Percentiles rank a stretch among this genome's conserved stretches.
These are phyloP conservation scores for Wickerhamiella australiensis DNA, from an alignment of 805 yeast genomes.

Conservation along the genomic window DNA sequence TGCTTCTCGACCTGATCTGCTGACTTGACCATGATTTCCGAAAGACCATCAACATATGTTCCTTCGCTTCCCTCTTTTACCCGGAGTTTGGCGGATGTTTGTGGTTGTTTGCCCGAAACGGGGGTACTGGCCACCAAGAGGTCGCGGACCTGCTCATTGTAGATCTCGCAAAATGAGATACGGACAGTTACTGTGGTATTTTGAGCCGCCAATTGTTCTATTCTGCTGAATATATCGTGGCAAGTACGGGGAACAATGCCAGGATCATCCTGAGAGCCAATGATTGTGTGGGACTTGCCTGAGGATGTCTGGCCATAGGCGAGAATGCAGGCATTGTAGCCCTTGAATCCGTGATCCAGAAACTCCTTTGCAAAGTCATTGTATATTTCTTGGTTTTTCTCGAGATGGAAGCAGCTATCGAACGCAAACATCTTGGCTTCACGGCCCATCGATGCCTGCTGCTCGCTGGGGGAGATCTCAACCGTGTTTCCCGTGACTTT, in stretches of 20 bases:
- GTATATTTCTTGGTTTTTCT: slow-evolving; percentile 43
- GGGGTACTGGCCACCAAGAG: slow-evolving; percentile 30
- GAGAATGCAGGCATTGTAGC: slow-evolving; percentile 61
- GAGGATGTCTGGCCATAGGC: slow-evolving; percentile 80
- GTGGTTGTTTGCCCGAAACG: neutral
- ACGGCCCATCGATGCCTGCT: slow-evolving; percentile 13
- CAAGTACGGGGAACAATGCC: slow-evolving; percentile 61
- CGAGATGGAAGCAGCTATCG: slow-evolving; percentile 39
- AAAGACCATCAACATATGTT: slow-evolving; percentile 59
- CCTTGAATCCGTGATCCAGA: slow-evolving; percentile 51
- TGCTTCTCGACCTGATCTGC: slow-evolving; percentile 38
- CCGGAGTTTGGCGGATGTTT: slow-evolving; percentile 28
- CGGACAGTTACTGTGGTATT: slow-evolving; percentile 34
- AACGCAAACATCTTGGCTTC: slow-evolving; percentile 35
- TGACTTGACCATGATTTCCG: slow-evolving; percentile 40
- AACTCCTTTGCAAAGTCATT: slow-evolving; percentile 44
- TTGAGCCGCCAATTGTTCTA: slow-evolving; percentile 30
- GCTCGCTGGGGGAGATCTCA: slow-evolving; percentile 14
- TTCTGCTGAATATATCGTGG: slow-evolving; percentile 38
- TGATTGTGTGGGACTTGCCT: slow-evolving; percentile 77
- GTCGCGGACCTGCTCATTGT: slow-evolving; percentile 66
- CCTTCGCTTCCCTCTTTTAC: slow-evolving; percentile 60
- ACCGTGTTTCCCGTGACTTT: slow-evolving; percentile 17
- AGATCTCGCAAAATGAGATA: slow-evolving; percentile 59
- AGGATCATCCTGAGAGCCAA: slow-evolving; percentile 39